phyloP scores from a whole-genome alignment of 495 filamentous ascomycete species.

The Tetracladium marchalianum region DNA sequence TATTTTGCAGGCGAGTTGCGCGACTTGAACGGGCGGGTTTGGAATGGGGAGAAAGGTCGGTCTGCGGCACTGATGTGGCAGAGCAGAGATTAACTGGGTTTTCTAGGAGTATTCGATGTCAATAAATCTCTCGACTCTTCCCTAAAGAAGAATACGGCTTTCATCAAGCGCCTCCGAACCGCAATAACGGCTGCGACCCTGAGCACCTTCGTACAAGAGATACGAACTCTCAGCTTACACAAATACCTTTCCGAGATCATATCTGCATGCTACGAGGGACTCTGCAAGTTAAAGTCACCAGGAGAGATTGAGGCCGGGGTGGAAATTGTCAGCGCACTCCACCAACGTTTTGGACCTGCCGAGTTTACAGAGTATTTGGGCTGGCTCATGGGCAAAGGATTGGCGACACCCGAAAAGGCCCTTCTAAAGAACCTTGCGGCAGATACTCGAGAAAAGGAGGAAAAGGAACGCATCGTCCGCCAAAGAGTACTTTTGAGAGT shows the following conservation, averaged over 20 bases:
- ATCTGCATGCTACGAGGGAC: slow-evolving; percentile 93
- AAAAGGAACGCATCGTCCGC: slow-evolving; percentile 81
- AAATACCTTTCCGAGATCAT: slow-evolving; percentile 98
- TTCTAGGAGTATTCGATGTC: slow-evolving; percentile 68
- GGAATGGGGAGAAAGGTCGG: slow-evolving; percentile 79
- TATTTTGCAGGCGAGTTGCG: slow-evolving; percentile 68
- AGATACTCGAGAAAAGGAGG: slow-evolving; percentile 86
- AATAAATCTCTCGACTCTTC: slow-evolving; percentile 83
- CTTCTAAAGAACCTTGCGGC: slow-evolving; percentile 67
- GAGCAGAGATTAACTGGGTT: slow-evolving; percentile 5
- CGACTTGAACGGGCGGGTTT: slow-evolving; percentile 74
- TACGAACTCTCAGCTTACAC: slow-evolving; percentile 84
- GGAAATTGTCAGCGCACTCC: slow-evolving; percentile 86
- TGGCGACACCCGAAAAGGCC: slow-evolving; percentile 85
- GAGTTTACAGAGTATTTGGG: slow-evolving; percentile 90
- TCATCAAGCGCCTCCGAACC: slow-evolving; percentile 93
- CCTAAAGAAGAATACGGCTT: slow-evolving; percentile 97
- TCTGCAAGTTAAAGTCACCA: slow-evolving; percentile 82
- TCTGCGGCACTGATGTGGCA: not conserved
- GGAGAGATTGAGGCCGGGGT: slow-evolving; percentile 86
- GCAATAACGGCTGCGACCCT: slow-evolving; percentile 71
- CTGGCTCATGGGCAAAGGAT: slow-evolving; percentile 84
- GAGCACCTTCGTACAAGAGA: slow-evolving; percentile 80
- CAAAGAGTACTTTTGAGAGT: slow-evolving; percentile 82
- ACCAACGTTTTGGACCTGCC: slow-evolving; percentile 85